These are phyloP conservation scores for Xylariales sp. DNA, from an alignment of 2,329 filamentous ascomycete species.

Conservation along the genomic window DNA sequence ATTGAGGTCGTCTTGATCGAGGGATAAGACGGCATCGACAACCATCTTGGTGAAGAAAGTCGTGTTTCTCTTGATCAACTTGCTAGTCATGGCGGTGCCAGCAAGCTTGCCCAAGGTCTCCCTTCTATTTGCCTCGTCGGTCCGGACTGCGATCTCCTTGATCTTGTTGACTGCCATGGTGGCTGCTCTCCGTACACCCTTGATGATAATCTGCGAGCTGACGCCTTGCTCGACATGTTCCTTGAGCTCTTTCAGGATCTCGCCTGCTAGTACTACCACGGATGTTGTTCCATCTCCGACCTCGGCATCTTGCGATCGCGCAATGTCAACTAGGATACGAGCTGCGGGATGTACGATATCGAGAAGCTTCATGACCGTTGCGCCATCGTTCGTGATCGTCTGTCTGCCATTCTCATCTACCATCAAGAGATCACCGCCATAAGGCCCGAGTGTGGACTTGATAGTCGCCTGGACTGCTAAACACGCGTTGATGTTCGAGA, in stretches of 20 bases:
- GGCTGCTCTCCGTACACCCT: conserved; percentile 83
- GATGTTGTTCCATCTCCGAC: conserved; percentile 97
- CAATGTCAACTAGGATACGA: conserved; percentile 95
- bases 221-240: conserved; percentile 95
- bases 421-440: conserved; percentile 92
- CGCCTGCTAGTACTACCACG: conserved; percentile 93
- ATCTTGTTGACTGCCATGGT: conserved; percentile 96
- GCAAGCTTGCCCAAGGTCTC: conserved; percentile 89
- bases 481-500: conserved; percentile 98
- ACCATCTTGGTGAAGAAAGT: conserved; percentile 99
- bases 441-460: conserved; percentile 91
- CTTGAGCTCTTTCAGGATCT: conserved; percentile 94
- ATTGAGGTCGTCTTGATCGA: conserved; percentile 96
- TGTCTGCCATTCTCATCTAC: conserved; percentile 93
- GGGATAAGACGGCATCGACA: conserved; percentile 88
- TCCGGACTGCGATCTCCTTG: conserved; percentile 91
- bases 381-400: conserved; percentile 98
- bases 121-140: conserved; percentile 74
- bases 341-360: conserved; percentile 98
- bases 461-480: conserved; percentile 93
- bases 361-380: conserved; percentile 99
- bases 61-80: conserved; percentile 96
- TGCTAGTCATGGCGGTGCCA: conserved; percentile 97
- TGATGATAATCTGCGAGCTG: conserved; percentile 96
- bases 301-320: conserved; percentile 97